These are phyloP conservation scores for Trichoderma sp. DNA, from an alignment of 2,329 filamentous ascomycete species.

Conservation along the genomic window DNA sequence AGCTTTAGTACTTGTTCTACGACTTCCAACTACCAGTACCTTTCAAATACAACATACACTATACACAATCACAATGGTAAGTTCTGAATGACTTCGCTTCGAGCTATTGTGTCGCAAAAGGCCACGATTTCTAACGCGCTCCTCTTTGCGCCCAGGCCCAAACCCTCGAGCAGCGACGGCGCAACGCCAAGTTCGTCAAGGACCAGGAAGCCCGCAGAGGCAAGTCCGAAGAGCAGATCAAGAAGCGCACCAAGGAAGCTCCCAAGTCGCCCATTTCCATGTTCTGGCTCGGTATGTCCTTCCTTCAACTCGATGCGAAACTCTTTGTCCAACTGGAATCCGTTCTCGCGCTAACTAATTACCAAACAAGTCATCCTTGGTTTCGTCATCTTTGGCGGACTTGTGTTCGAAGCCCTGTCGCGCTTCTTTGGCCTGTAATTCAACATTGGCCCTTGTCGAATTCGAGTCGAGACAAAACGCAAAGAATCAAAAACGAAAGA, in stretches of 20 bases:
- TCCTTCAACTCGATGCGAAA: background rate
- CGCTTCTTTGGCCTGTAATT: constrained; percentile 49
- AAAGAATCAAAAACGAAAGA: background rate
- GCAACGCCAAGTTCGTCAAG: constrained; percentile 77
- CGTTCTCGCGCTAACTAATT: background rate
- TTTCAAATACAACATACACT: background rate
- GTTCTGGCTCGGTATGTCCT: constrained; percentile 60
- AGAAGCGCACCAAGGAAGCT: constrained; percentile 59
- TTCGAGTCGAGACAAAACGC: background rate
- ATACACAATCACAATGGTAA: constrained; percentile 13
- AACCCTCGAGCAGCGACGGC: constrained; percentile 80
- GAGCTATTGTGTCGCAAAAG: background rate
- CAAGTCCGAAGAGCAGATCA: constrained; percentile 66
- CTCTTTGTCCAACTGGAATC: background rate
- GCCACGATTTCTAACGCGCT: background rate
- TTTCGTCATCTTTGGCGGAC: constrained; percentile 63
- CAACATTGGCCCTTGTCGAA: background rate
- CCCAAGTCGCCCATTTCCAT: constrained; percentile 63
- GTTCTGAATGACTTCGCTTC: background rate
- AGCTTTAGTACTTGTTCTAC: too few relatives aligned
- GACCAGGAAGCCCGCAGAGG: constrained; percentile 73
- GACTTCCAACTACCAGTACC: background rate
- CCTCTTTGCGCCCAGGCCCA: constrained; percentile 59
- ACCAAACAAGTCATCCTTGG: constrained; percentile 55
- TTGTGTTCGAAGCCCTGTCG: constrained; percentile 59